A percentile compares a stretch with the other conserved stretches of the same genome.
These are phyloP conservation scores for Tetraselmis chui DNA, from an alignment of 139 green algal species.

Conservation along the genomic window DNA sequence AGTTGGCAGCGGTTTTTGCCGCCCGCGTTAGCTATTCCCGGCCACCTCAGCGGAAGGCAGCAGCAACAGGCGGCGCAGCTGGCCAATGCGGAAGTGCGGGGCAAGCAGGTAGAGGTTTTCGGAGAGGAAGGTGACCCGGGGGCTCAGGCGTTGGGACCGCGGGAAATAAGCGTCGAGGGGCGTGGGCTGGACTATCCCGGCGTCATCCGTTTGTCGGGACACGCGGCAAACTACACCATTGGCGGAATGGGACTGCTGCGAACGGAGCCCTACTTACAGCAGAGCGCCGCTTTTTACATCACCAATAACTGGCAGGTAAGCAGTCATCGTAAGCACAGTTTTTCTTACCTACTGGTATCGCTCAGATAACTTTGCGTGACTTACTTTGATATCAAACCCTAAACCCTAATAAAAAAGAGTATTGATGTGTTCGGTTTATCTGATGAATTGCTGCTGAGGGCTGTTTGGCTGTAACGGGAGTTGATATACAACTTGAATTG, in stretches of 20 bases:
- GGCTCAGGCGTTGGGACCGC: no score
- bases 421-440: no score
- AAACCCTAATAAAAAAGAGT: no score
- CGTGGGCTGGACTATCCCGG: neutral
- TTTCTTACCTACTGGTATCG: no score
- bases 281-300: neutral
- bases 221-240: neutral
- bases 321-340: no score
- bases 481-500: no score
- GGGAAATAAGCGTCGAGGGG: no score
- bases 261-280: neutral
- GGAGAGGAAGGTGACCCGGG: neutral
- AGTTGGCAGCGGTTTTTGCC: neutral
- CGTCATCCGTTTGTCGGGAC: neutral
- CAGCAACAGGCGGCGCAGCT: neutral
- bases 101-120: neutral
- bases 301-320: neutral
- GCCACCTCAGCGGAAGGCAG: neutral
- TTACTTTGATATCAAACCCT: no score
- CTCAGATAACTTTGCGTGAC: no score
- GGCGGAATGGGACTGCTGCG: neutral
- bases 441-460: no score
- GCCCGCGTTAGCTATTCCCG: neutral
- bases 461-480: no score
- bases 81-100: neutral